These are phyloP conservation scores for Colletotrichum caudatum DNA, from an alignment of 2,329 filamentous ascomycete species.

Conservation along the genomic window DNA sequence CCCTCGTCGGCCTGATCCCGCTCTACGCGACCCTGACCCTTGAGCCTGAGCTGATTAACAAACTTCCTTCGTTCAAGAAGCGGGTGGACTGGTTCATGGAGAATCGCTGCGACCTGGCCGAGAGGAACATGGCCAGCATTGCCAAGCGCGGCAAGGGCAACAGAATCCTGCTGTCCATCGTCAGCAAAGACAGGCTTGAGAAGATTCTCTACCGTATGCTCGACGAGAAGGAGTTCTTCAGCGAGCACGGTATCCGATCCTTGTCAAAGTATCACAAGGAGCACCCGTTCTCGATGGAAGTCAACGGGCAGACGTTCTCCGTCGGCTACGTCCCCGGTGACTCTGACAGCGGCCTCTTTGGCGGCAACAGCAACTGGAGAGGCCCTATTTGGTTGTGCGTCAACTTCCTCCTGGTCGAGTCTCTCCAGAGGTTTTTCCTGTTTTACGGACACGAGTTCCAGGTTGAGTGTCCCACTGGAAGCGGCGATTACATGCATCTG, in stretches of 20 bases:
- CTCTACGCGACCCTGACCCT: slow-evolving; percentile 92
- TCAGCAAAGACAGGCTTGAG: slow-evolving; percentile 91
- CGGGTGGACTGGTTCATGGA: slow-evolving; percentile 94
- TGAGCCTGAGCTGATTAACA: slow-evolving; percentile 93
- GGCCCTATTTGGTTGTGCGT: slow-evolving; percentile 96
- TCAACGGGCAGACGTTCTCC: slow-evolving; percentile 89
- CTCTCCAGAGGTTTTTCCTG: slow-evolving; percentile 93
- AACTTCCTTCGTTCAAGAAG: slow-evolving; percentile 92
- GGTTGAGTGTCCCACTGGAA: slow-evolving; percentile 94
- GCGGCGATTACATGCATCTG: slow-evolving; percentile 94
- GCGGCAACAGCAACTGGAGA: slow-evolving; percentile 98
- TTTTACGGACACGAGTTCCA: slow-evolving; percentile 92
- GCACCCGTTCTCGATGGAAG: slow-evolving; percentile 93
- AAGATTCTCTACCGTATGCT: slow-evolving; percentile 93
- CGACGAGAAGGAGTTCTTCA: slow-evolving; percentile 92
- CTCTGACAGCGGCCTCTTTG: slow-evolving; percentile 94
- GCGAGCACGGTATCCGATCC: slow-evolving; percentile 89
- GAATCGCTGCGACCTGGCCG: slow-evolving; percentile 85
- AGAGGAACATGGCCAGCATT: slow-evolving; percentile 95
- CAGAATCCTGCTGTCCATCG: slow-evolving; percentile 86
- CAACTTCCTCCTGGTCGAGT: slow-evolving; percentile 94
- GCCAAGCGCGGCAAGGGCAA: slow-evolving; percentile 90
- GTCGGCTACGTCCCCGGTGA: slow-evolving; percentile 95
- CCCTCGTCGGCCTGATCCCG: slow-evolving; percentile 92
- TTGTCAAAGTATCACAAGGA: slow-evolving; percentile 93